Evolutionary conservation across 192 early-diverging fungal genomes (phyloP), one percentile per base, ranked within the genome.

Genomic region (Kickxella alabastrina): DNA sequence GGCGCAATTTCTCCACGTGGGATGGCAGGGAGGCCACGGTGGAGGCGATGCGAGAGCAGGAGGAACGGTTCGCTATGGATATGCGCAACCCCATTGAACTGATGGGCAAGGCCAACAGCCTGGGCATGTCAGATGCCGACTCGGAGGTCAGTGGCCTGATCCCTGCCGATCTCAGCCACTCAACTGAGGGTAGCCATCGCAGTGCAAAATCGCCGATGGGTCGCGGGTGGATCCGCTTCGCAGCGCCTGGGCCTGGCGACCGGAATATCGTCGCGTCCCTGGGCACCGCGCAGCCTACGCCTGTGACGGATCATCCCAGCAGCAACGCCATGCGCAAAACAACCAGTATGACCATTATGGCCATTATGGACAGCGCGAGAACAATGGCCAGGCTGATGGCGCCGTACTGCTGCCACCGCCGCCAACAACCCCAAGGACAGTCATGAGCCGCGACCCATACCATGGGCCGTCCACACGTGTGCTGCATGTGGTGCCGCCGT

Each of bases 361-460:
- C n/a, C n/a, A n/a, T n/a, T n/a, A n/a, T n/a, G n/a, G n/a, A n/a
- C n/a, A n/a, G n/a, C n/a, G n/a, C n/a, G n/a, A n/a, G n/a, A n/a
- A n/a, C n/a, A n/a, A n/a, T n/a, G n/a, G n/a, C n/a, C n/a, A n/a
- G n/a, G n/a, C n/a, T n/a, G n/a, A n/a, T n/a, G n/a, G n/a, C n/a
- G n/a, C n/a, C n/a, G n/a, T n/a, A n/a, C n/a, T n/a, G n/a, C n/a
- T n/a, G n/a, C n/a, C n/a, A n/a, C 59, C 45, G 43, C 63, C 63
- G 36, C 71, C 71, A 0, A 75, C 71, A 12, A 75, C 71, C 46
- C 71, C 71, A 6, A 67, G 56, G 1, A 75, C 71, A 32, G 56
- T 75, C 26, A 47, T 75, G 0, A 53, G 40, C 24, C 52, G 71
- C 32, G 71, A 75, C 31, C 62, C 56, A 13, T 37, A 21, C 10